Evolutionary conservation across 306 rosid species (phyloP).

Genomic region (Calophaca sinica): DNA sequence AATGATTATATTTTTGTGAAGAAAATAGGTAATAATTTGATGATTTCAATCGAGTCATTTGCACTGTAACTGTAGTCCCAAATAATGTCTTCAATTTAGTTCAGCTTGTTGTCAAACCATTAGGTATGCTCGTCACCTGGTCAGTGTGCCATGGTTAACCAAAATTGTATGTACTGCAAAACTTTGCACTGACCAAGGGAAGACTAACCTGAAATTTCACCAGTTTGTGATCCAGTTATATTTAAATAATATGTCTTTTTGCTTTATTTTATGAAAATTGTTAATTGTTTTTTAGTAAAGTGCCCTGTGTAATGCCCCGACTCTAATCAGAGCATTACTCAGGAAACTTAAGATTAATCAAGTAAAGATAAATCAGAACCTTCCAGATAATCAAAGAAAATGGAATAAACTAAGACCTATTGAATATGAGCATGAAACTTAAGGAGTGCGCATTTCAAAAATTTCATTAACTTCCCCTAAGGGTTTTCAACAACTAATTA

Average conservation of each 20-base stretch:
- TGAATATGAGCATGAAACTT: too few relatives aligned
- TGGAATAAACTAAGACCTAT: too few relatives aligned
- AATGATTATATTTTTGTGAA: conserved; percentile 5
- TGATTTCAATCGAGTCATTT: conserved; percentile 12
- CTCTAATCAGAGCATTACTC: too few relatives aligned
- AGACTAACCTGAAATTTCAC: neutral
- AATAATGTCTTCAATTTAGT: neutral
- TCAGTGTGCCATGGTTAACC: neutral
- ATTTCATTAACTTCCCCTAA: too few relatives aligned
- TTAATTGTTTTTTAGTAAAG: neutral
- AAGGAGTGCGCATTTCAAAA: too few relatives aligned
- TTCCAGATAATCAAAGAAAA: too few relatives aligned
- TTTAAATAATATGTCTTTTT: neutral
- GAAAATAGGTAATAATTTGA: neutral
- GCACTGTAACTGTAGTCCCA: neutral
- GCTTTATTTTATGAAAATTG: neutral
- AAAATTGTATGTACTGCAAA: neutral
- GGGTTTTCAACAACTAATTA: too few relatives aligned
- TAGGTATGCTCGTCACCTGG: too few relatives aligned
- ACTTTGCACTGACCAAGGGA: neutral
- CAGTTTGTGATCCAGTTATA: neutral
- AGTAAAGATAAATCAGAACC: too few relatives aligned
- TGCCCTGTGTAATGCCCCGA: too few relatives aligned
- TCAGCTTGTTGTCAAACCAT: conserved; percentile 16
- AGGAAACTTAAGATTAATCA: too few relatives aligned